Evolutionary conservation across 108 stramenopile genomes (phyloP), one percentile per base, ranked within the genome.

Genomic region (Mediolabrus comicus): DNA sequence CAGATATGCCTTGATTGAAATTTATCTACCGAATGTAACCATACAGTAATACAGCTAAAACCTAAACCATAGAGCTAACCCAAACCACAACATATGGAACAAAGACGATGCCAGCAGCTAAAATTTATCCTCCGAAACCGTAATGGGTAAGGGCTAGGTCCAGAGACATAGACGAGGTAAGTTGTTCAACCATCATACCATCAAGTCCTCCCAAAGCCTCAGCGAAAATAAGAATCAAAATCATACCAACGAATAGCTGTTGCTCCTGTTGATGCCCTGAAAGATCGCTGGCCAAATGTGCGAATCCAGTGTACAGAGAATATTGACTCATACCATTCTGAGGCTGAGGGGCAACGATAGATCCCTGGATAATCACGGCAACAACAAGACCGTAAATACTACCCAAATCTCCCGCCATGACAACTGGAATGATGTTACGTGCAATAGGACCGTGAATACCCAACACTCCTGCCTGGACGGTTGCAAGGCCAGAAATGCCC

Each of bases 211-310:
- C 92, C 83, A 93, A 77, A 25, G 92, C 92, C 62, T 93, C 92
- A 34, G 80, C 80, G 68, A 93, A 93, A 80, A 93, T 93, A 33
- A 93, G 84, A 89, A 93, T 93, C 49, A 93, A 90, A 54, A 93
- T 77, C 84, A 93, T 86, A 24, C 92, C 92, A 26, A 93, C 89
- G 69, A 85, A 93, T 2, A 93, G 74, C 17, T 74, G 71, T 25
- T 69, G 65, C 27, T 70, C 69, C 54, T 83, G 83, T n/a, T 72
- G 86, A 53, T 90, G 78, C 34, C 84, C 83, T 0, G 88, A 90
- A 9, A 93, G 74, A 56, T 89, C 92, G 3, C 89, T 87, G 19
- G 87, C 87, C 38, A 92, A 70, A 53, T 87, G 89, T 11, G 85
- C 79, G 53, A 78, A 83, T 64, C 87, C 90, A 71, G 72, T 88